These are phyloP conservation scores for Ceratocystiopsis sp. DNA, from an alignment of 2,329 filamentous ascomycete genomes.

Conservation along the genomic window DNA sequence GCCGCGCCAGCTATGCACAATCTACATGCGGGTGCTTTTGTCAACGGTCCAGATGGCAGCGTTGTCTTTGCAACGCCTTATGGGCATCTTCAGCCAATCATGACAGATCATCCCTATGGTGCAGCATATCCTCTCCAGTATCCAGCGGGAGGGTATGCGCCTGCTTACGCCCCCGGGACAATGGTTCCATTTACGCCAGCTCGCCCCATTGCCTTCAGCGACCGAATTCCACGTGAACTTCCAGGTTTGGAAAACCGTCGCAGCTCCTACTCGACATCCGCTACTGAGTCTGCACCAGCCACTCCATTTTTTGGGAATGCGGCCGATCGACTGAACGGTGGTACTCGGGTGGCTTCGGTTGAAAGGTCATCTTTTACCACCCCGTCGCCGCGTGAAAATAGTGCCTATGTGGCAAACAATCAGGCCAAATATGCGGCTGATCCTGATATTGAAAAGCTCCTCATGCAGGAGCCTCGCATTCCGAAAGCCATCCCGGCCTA, in stretches of 20 bases:
- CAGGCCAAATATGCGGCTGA: conserved; percentile 28
- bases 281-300: conserved; percentile 45
- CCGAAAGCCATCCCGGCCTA: conserved; percentile 81
- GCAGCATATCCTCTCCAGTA: conserved; percentile 12
- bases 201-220: conserved; percentile 25
- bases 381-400: conserved; percentile 44
- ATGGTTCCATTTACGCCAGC: conserved; percentile 34
- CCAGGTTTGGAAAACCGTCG: conserved; percentile 48
- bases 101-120: conserved; percentile 12
- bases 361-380: conserved; percentile 51
- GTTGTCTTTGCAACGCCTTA: conserved; percentile 13
- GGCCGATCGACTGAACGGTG: conserved; percentile 38
- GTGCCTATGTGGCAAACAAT: conserved; percentile 16
- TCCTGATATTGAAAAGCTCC: conserved; percentile 42
- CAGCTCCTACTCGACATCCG: conserved; percentile 44
- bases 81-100: conserved; percentile 12
- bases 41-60: conserved; percentile 14
- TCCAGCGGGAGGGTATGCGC: conserved; percentile 3
- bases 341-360: conserved; percentile 36
- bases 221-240: conserved; percentile 34
- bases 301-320: conserved; percentile 47
- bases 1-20: conserved; percentile 11
- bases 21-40: conserved; percentile 10
- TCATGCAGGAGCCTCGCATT: conserved; percentile 63
- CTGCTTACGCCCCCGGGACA: conserved; percentile 13